A percentile compares a stretch with the other conserved stretches of the same genome.
Conservation (phyloP, 2,329 filamentous ascomycete species). For the Aspergillaceae sp. region DNA sequence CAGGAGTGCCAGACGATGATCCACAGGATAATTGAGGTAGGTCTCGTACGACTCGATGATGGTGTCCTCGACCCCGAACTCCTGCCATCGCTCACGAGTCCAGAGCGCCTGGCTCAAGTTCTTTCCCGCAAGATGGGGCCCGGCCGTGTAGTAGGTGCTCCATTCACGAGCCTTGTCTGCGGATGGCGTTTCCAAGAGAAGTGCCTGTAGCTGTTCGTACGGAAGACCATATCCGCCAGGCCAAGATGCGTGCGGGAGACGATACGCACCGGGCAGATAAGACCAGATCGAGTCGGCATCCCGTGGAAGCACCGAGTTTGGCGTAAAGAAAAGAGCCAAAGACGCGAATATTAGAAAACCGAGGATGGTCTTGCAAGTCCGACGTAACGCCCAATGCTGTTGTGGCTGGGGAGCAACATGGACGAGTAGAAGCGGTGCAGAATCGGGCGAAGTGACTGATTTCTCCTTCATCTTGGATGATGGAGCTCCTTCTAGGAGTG, state of each 20-base stretch:
- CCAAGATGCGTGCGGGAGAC: slow-evolving; percentile 33
- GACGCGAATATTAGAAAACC: slow-evolving; percentile 29
- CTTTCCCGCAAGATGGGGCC: slow-evolving; percentile 66
- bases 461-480: slow-evolving; percentile 26
- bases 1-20: slow-evolving; percentile 60
- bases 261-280: slow-evolving; percentile 32
- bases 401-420: slow-evolving; percentile 30
- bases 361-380: slow-evolving; percentile 34
- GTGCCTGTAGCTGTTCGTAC: slow-evolving; percentile 47
- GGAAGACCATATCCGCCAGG: slow-evolving; percentile 39
- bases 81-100: slow-evolving; percentile 65
- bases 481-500: too few species aligned
- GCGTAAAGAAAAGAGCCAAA: slow-evolving; percentile 35
- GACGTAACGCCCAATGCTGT: slow-evolving; percentile 32
- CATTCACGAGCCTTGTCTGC: slow-evolving; percentile 56
- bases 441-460: slow-evolving; percentile 29
- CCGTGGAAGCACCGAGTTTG: slow-evolving; percentile 30
- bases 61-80: slow-evolving; percentile 55
- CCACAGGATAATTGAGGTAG: slow-evolving; percentile 69
- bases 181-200: slow-evolving; percentile 47
- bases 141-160: slow-evolving; percentile 69
- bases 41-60: slow-evolving; percentile 62
- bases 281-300: slow-evolving; percentile 30
- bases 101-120: slow-evolving; percentile 69
- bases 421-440: slow-evolving; percentile 37